These are phyloP conservation scores for Panicum virgatum DNA, from an alignment of 202 grass and related monocot species.

Conservation along the genomic window DNA sequence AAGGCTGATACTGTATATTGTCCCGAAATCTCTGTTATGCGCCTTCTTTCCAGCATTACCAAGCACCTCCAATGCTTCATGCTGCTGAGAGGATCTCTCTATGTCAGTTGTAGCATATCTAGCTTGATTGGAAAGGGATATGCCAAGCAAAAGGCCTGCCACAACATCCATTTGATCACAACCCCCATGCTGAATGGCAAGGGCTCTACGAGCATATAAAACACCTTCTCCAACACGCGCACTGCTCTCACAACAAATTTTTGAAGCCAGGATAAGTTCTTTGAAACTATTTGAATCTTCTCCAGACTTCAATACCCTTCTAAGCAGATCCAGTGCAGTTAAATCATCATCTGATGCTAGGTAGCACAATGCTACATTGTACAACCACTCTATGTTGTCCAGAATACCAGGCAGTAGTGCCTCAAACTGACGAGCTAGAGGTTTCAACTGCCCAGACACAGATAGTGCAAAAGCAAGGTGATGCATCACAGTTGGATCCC, in stretches of 20 bases:
- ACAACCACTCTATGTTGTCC: conserved; percentile 54
- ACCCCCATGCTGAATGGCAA: conserved; percentile 43
- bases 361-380: conserved; percentile 81
- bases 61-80: conserved; percentile 63
- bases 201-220: conserved; percentile 71
- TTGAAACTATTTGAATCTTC: conserved; percentile 62
- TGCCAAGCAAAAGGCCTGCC: conserved; percentile 60
- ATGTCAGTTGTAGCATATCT: conserved; percentile 53
- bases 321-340: conserved; percentile 66
- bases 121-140: conserved; percentile 71
- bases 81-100: conserved; percentile 65
- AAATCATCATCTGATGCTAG: conserved; percentile 64
- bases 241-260: conserved; percentile 61
- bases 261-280: conserved; percentile 81
- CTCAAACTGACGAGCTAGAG: conserved; percentile 62
- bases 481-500: conserved; percentile 71
- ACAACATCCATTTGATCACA: conserved; percentile 60
- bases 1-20: conserved; percentile 68
- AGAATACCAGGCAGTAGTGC: conserved; percentile 62
- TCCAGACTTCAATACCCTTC: conserved; percentile 56
- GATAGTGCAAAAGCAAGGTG: conserved; percentile 82
- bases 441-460: conserved; percentile 65
- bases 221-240: conserved; percentile 55
- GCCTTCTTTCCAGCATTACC: conserved; percentile 60
- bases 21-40: conserved; percentile 53